Conservation (phyloP, 2,329 filamentous ascomycete species). For the Lachnellula hyalina region DNA sequence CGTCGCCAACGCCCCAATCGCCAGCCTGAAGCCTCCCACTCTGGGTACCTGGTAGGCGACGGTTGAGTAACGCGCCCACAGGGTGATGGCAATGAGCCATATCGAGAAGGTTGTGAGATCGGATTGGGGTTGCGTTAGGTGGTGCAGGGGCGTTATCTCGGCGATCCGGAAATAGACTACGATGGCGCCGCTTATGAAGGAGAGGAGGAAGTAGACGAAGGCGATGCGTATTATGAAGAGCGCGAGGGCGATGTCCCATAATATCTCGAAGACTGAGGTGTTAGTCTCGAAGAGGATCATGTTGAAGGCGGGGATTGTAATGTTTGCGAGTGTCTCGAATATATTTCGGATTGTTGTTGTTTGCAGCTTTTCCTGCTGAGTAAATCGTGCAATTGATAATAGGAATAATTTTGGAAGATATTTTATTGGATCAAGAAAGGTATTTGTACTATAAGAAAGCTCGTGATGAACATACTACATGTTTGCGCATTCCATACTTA, state of each 20-base stretch:
- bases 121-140: constrained; percentile 16
- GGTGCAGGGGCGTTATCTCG: constrained; percentile 11
- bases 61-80: constrained; percentile 27
- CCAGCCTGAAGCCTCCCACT: constrained; percentile 27
- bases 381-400: neutral
- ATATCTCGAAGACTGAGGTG: constrained; percentile 33
- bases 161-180: constrained; percentile 16
- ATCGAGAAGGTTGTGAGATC: constrained; percentile 13
- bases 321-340: neutral
- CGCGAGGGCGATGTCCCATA: constrained; percentile 35
- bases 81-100: constrained; percentile 15
- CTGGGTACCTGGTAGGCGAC: constrained; percentile 29
- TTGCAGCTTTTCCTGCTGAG: neutral
- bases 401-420: neutral
- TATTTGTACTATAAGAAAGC: neutral
- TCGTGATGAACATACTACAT: neutral
- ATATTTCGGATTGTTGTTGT: neutral
- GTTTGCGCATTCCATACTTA: neutral
- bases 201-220: constrained; percentile 30
- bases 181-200: constrained; percentile 21
- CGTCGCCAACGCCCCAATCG: constrained; percentile 27
- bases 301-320: constrained; percentile 5
- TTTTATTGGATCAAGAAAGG: neutral
- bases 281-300: constrained; percentile 30
- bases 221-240: constrained; percentile 33